Evolutionary conservation across 768 basidiomycete species (phyloP).

Genomic region (Lactarius tabidus): DNA sequence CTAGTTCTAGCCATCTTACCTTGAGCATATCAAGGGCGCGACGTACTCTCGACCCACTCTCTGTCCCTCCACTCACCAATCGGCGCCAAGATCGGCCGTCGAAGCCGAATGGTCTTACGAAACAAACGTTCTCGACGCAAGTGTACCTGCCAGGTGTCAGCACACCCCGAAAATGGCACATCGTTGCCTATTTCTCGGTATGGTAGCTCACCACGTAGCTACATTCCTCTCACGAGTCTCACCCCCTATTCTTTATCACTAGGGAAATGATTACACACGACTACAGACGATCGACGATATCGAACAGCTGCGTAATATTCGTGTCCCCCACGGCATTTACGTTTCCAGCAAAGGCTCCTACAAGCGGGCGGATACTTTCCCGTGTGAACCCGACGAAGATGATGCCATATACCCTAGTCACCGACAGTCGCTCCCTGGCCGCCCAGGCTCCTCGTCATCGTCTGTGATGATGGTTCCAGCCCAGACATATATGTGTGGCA

Average conservation of each 20-base stretch:
- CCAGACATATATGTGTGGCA: conserved; percentile 10
- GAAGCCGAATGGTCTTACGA: conserved; percentile 77
- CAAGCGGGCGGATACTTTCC: conserved; percentile 29
- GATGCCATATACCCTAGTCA: conserved; percentile 26
- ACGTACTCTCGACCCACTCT: conserved; percentile 57
- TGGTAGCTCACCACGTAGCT: conserved; percentile 27
- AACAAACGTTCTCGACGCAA: conserved; percentile 79
- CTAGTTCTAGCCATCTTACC: background rate
- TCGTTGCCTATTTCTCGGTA: conserved; percentile 80
- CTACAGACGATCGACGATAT: conserved; percentile 74
- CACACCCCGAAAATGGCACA: conserved; percentile 72
- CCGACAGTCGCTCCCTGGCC: conserved; percentile 18
- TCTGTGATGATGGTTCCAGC: conserved; percentile 13
- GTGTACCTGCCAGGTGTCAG: conserved; percentile 58
- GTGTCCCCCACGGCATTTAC: conserved; percentile 68
- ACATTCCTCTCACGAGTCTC: conserved; percentile 12
- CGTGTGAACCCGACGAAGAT: conserved; percentile 31
- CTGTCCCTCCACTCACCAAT: conserved; percentile 53
- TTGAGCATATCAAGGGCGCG: conserved; percentile 41
- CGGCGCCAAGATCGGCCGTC: conserved; percentile 74
- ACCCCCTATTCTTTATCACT: conserved; percentile 5
- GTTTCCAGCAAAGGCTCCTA: conserved; percentile 54
- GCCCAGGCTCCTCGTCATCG: conserved; percentile 18
- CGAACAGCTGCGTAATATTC: conserved; percentile 63
- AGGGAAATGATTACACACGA: conserved; percentile 66